Conservation (phyloP, 1,284 basidiomycete species). For the Tetrapyrgos nigripes region DNA sequence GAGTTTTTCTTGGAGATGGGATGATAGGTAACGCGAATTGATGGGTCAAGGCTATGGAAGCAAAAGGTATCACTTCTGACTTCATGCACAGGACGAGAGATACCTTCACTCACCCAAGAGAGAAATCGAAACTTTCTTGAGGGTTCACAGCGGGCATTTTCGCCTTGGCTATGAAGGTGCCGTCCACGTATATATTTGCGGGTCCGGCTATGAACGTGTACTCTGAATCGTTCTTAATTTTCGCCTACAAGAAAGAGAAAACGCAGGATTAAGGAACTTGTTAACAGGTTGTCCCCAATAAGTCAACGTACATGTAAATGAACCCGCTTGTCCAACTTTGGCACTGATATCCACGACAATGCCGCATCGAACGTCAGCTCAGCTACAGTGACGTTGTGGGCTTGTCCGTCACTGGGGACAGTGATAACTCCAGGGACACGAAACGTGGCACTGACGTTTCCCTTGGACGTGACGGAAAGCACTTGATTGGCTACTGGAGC, state of each 20-base stretch:
- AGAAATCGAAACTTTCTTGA: slow-evolving; percentile 26
- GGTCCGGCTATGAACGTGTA: slow-evolving; percentile 40
- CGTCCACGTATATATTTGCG: slow-evolving; percentile 45
- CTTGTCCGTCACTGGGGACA: slow-evolving; percentile 36
- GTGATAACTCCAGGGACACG: slow-evolving; percentile 38
- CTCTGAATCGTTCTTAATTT: slow-evolving; percentile 44
- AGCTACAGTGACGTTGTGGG: slow-evolving; percentile 40
- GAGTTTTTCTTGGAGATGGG: slow-evolving; percentile 34
- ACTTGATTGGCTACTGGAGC: slow-evolving; percentile 11
- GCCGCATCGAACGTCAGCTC: slow-evolving; percentile 33
- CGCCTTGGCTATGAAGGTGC: slow-evolving; percentile 35
- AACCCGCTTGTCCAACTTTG: slow-evolving; percentile 33
- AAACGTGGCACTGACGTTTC: slow-evolving; percentile 43
- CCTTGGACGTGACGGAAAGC: slow-evolving; percentile 29
- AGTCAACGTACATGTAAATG: slow-evolving; percentile 35
- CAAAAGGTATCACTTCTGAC: background rate
- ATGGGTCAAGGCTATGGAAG: slow-evolving; percentile 24
- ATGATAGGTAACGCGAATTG: slow-evolving; percentile 28
- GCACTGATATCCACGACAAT: slow-evolving; percentile 39
- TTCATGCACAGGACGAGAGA: background rate
- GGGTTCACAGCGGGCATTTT: slow-evolving; percentile 34
- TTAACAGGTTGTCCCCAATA: background rate
- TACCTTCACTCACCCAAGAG: slow-evolving; percentile 9
- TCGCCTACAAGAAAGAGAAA: slow-evolving; percentile 5
- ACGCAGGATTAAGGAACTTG: background rate